Evolutionary conservation across 192 early-diverging fungal genomes (phyloP).

Genomic region (Entomortierella chlamydospora): DNA sequence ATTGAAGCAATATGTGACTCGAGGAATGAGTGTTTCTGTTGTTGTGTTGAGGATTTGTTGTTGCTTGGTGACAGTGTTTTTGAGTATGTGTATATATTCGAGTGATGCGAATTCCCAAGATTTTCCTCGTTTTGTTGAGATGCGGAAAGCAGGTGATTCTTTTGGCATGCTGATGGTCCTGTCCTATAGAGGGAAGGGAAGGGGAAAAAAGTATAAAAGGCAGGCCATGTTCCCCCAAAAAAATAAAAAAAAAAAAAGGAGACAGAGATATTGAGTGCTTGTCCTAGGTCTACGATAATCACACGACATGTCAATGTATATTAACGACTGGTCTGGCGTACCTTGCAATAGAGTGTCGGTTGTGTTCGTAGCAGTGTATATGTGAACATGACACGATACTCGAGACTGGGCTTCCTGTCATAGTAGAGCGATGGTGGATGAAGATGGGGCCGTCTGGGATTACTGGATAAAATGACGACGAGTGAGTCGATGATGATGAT

Average conservation of each 20-base stretch:
- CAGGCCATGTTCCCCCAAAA: background rate
- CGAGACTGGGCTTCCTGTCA: conserved; percentile 9
- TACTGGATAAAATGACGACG: conserved; percentile 19
- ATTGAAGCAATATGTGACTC: conserved; percentile 41
- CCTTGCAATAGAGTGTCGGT: background rate
- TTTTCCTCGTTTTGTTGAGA: background rate
- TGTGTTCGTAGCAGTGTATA: conserved; percentile 30
- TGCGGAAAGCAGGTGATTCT: background rate
- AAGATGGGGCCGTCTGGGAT: conserved; percentile 46
- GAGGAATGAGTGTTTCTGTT: conserved; percentile 31
- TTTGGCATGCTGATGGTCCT: conserved; percentile 9
- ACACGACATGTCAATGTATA: too few relatives aligned
- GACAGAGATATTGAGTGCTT: background rate
- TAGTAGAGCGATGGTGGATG: conserved; percentile 48
- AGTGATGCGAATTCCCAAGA: background rate
- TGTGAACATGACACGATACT: conserved; percentile 23
- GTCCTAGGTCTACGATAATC: too few relatives aligned
- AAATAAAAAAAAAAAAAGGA: conserved; percentile 1
- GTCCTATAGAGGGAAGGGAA: background rate
- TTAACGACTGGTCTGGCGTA: background rate
- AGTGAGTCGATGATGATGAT: background rate
- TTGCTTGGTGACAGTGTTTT: background rate
- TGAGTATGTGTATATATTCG: too few relatives aligned
- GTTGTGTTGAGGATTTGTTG: background rate
- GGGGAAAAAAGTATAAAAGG: background rate